Percentiles rank a stretch among this genome's conserved stretches.
phyloP scores from a whole-genome alignment of 495 filamentous ascomycete genomes.

The Hypoxylon fragiforme region DNA sequence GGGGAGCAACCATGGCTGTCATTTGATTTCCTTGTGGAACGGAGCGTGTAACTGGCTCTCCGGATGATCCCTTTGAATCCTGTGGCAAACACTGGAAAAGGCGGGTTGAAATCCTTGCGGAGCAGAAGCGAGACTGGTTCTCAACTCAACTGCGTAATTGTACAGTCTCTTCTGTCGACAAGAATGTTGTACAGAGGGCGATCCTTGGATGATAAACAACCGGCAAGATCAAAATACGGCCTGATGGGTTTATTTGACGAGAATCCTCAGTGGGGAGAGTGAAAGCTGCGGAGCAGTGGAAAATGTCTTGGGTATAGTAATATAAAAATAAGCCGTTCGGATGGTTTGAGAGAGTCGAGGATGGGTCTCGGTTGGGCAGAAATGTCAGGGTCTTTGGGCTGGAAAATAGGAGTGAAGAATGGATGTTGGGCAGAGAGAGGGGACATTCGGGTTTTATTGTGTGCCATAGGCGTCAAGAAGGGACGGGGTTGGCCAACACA shows the following conservation, averaged over 20 bases:
- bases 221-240: conserved; percentile 23
- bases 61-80: conserved; percentile 35
- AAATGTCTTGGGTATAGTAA: conserved; percentile 37
- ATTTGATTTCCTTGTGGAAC: conserved; percentile 37
- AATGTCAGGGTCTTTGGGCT: conserved; percentile 53
- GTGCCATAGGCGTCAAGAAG: conserved; percentile 31
- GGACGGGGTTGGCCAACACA: conserved; percentile 32
- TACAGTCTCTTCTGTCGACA: conserved; percentile 26
- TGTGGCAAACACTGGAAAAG: conserved; percentile 33
- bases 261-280: conserved; percentile 25
- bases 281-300: conserved; percentile 9
- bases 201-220: conserved; percentile 31
- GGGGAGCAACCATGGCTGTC: conserved; percentile 50
- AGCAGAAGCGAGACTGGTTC: conserved; percentile 38
- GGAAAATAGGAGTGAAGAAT: conserved; percentile 46
- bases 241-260: conserved; percentile 29
- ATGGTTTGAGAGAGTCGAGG: conserved; percentile 29
- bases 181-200: conserved; percentile 21
- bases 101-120: conserved; percentile 31
- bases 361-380: conserved; percentile 49
- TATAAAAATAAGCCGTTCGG: conserved; percentile 32
- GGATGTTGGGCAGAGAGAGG: conserved; percentile 54
- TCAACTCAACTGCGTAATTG: conserved; percentile 32
- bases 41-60: conserved; percentile 28
- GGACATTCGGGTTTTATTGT: conserved; percentile 53